These are phyloP conservation scores for Vitis cinerea DNA, from an alignment of 164 flowering plant genomes.

Conservation along the genomic window DNA sequence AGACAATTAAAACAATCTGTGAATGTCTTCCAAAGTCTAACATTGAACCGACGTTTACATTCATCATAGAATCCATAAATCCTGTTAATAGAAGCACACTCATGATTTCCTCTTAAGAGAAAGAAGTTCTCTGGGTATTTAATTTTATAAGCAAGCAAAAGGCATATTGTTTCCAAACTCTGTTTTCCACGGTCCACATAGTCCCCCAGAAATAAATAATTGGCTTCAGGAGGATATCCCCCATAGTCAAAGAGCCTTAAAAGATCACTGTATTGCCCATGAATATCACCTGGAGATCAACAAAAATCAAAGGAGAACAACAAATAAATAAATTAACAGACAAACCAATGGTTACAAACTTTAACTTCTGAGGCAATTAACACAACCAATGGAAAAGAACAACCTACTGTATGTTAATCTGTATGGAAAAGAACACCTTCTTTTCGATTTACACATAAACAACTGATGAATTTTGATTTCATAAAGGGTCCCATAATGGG, in stretches of 20 bases:
- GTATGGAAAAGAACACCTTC: no score
- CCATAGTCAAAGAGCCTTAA: conserved; percentile 81
- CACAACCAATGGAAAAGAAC: no score
- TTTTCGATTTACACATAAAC: no score
- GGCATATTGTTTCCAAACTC: conserved; percentile 83
- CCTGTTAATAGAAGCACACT: conserved; percentile 79
- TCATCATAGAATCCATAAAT: conserved; percentile 91
- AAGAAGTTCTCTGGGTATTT: conserved; percentile 82
- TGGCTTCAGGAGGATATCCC: conserved; percentile 75
- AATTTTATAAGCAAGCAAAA: conserved; percentile 77
- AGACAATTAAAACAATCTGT: conserved; percentile 84
- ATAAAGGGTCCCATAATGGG: no score
- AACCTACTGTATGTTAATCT: no score
- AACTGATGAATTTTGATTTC: no score
- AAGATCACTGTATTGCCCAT: conserved; percentile 82
- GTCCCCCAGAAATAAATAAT: conserved; percentile 79
- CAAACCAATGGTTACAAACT: no score
- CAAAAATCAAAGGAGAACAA: not conserved
- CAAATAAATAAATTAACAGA: not conserved
- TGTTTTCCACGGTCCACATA: conserved; percentile 90
- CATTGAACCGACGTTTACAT: conserved; percentile 81
- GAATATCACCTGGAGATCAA: conserved; percentile 70
- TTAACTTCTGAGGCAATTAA: no score
- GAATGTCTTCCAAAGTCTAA: conserved; percentile 73
- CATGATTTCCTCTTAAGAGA: conserved; percentile 80